Evolutionary conservation across 1,284 basidiomycete genomes (phyloP).

Genomic region (Ustilago bromivora): DNA sequence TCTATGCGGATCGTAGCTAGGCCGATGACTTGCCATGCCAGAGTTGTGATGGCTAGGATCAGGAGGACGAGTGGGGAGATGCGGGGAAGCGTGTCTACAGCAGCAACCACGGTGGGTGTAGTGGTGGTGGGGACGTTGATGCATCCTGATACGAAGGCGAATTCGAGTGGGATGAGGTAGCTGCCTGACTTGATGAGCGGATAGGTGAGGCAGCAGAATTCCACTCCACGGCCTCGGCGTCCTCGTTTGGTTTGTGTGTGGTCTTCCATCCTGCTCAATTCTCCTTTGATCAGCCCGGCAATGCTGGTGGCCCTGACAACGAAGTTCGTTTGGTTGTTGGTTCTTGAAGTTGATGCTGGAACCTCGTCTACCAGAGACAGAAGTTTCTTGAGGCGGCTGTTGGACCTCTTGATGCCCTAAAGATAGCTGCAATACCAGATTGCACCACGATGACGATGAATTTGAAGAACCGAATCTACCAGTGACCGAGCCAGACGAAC

Average conservation of each 20-base stretch:
- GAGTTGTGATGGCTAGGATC: constrained; percentile 27
- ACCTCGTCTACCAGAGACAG: constrained; percentile 23
- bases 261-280: constrained; percentile 9
- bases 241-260: background rate
- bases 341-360: constrained; percentile 2
- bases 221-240: constrained; percentile 23
- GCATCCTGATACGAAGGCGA: constrained; percentile 43
- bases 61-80: constrained; percentile 30
- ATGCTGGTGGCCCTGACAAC: too few relatives aligned
- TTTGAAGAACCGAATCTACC: constrained; percentile 22
- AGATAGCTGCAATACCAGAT: constrained; percentile 32
- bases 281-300: background rate
- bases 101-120: constrained; percentile 47
- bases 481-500: constrained; percentile 22
- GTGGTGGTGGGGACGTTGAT: constrained; percentile 43
- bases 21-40: constrained; percentile 48
- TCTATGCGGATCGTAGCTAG: constrained; percentile 34
- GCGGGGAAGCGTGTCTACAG: constrained; percentile 34
- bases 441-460: constrained; percentile 9
- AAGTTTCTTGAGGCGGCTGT: constrained; percentile 14
- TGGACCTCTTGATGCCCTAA: background rate
- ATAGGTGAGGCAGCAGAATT: constrained; percentile 52
- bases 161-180: constrained; percentile 53
- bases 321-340: background rate
- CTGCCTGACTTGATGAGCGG: constrained; percentile 52